Evolutionary conservation across 2,329 filamentous ascomycete species (phyloP).

Genomic region (Monosporascus sp.): DNA sequence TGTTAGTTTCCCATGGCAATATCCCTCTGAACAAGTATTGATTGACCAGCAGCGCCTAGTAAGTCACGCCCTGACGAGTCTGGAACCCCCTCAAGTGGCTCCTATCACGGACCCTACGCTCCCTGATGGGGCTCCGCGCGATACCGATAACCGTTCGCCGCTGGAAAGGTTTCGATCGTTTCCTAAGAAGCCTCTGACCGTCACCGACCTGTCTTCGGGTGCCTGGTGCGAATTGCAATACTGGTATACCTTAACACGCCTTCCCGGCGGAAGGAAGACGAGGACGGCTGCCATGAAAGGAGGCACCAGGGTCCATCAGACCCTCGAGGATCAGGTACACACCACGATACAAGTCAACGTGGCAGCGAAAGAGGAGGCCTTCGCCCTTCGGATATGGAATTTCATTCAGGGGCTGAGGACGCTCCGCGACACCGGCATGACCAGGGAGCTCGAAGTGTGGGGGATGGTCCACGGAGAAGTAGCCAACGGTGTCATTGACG

Average conservation of each 20-base stretch:
- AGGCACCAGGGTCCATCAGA: slow-evolving; percentile 74
- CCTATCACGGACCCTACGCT: slow-evolving; percentile 3
- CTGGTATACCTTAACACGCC: slow-evolving; percentile 74
- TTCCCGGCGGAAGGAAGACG: slow-evolving; percentile 65
- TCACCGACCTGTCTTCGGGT: slow-evolving; percentile 81
- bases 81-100: slow-evolving; percentile 10
- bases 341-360: slow-evolving; percentile 68
- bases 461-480: slow-evolving; percentile 75
- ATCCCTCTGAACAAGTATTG: slow-evolving; percentile 36
- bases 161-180: slow-evolving; percentile 72
- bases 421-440: slow-evolving; percentile 63
- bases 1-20: slow-evolving; percentile 34
- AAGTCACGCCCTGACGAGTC: slow-evolving; percentile 36
- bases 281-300: slow-evolving; percentile 77
- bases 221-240: slow-evolving; percentile 97
- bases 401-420: slow-evolving; percentile 78
- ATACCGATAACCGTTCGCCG: slow-evolving; percentile 46
- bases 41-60: slow-evolving; percentile 62
- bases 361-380: slow-evolving; percentile 70
- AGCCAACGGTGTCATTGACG: slow-evolving; percentile 86
- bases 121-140: slow-evolving; percentile 17
- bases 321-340: slow-evolving; percentile 81
- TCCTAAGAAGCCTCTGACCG: slow-evolving; percentile 74
- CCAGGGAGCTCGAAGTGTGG: slow-evolving; percentile 78
- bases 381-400: slow-evolving; percentile 85